Evolutionary conservation across 768 basidiomycete genomes (phyloP).

Genomic region (Rhodotorula sphaerocarpa): DNA sequence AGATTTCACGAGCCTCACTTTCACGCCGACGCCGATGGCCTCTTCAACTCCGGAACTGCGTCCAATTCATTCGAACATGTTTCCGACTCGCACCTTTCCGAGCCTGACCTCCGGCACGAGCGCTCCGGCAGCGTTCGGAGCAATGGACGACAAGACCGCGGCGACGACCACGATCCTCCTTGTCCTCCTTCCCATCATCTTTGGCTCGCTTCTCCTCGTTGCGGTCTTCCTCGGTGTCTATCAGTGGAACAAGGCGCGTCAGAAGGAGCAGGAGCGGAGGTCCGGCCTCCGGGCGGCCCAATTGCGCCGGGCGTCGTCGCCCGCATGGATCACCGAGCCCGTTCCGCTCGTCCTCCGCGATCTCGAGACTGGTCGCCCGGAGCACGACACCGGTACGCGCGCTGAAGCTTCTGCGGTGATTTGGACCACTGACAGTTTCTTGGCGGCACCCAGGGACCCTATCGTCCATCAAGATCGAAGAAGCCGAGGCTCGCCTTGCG

Average conservation of each 20-base stretch:
- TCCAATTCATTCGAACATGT: not conserved
- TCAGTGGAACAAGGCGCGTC: not conserved
- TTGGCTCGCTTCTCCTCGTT: not conserved
- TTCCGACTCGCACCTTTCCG: not conserved
- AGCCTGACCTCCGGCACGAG: not conserved
- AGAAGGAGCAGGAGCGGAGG: not conserved
- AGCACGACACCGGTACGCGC: too few relatives aligned
- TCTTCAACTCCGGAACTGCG: not conserved
- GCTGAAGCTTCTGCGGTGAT: not conserved
- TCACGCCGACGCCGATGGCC: not conserved
- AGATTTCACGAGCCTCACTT: not conserved
- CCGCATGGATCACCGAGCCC: too few relatives aligned
- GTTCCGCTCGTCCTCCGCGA: not conserved
- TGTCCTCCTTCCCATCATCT: conserved; percentile 3
- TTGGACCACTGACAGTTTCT: not conserved
- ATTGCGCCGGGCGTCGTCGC: too few relatives aligned
- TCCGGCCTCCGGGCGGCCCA: not conserved
- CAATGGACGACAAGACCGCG: not conserved
- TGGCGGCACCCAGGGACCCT: not conserved
- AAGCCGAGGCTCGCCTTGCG: not conserved
- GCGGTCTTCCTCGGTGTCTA: not conserved
- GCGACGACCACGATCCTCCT: not conserved
- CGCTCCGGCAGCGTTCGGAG: too few relatives aligned
- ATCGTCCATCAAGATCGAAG: not conserved
- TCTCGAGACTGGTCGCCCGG: not conserved